Percentiles rank a stretch among this genome's conserved stretches.
Evolutionary conservation across 352 stramenopile species (phyloP).

Genomic region (Phytophthora pisi): DNA sequence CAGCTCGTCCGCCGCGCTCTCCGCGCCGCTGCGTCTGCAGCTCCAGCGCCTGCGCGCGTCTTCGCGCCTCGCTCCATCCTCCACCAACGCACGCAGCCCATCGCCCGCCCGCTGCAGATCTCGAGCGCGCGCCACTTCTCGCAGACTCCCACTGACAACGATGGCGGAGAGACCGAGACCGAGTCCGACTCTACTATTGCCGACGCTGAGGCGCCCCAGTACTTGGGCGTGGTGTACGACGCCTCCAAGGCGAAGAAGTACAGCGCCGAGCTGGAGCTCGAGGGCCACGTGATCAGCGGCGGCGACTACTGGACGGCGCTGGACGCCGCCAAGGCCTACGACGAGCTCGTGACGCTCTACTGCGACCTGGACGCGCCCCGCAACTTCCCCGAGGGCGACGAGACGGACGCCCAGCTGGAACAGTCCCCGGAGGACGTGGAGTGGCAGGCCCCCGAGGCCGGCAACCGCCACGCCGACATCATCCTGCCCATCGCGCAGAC

Average conservation of each 20-base stretch:
- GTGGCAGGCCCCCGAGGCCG: slow-evolving; percentile 69
- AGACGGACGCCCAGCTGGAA: not conserved
- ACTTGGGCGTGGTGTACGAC: slow-evolving; percentile 76
- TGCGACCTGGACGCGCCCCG: slow-evolving; percentile 76
- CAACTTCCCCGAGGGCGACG: slow-evolving; percentile 59
- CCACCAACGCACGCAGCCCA: not conserved
- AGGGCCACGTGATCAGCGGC: slow-evolving; percentile 73
- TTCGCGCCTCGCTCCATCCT: not conserved
- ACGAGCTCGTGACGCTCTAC: slow-evolving; percentile 83
- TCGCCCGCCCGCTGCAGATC: not conserved
- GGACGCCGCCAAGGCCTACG: slow-evolving; percentile 82
- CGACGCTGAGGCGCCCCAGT: slow-evolving; percentile 42
- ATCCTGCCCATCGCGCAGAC: slow-evolving; percentile 67
- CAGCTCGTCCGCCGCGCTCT: slow-evolving; percentile 25
- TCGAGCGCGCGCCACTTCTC: slow-evolving; percentile 23
- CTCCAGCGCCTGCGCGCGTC: not conserved
- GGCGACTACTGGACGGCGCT: slow-evolving; percentile 84
- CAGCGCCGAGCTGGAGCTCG: slow-evolving; percentile 74
- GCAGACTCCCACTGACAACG: slow-evolving; percentile 15
- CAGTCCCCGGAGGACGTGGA: slow-evolving; percentile 33
- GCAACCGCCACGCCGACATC: slow-evolving; percentile 78
- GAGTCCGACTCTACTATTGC: slow-evolving; percentile 22
- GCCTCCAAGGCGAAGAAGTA: slow-evolving; percentile 83
- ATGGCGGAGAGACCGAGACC: too few relatives aligned
- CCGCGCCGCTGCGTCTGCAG: not conserved